Base-by-base conservation (phyloP, 2,329 filamentous ascomycete species). In the Fusarium xylarioides region DNA sequence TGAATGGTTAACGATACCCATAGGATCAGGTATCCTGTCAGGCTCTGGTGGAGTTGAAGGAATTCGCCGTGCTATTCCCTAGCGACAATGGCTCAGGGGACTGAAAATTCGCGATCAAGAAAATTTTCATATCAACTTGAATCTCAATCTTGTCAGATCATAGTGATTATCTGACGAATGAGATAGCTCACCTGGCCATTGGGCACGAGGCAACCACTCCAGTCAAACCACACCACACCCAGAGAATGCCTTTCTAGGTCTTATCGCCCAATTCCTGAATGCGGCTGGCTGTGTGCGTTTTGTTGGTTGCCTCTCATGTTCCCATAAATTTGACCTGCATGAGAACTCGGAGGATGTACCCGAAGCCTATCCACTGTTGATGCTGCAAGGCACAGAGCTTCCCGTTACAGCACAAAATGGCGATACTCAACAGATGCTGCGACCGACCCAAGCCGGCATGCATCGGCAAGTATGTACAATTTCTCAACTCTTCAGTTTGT, bases 111-210 rank as follows among this genome's bases (percentile, higher is more conserved):
- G 34, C 37, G 34, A 46, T 50, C 62, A 56, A 58, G 58, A 66
- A 63, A 62, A 64, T 49, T 70, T 73, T 64, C 44, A 40, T 63
- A 53, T 56, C 59, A 35, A 38, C 35, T 47, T 44, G 37, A 46
- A 65, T 65, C 52, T 65, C 54, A 53, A 23, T 64, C 35, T 66
- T 67, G 74, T 77, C 76, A 77, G 68, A 78, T 77, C 74, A 77
- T 70, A 34, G 40, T 66, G 26, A 47, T 56, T 60, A 44, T 47
- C 46, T 30, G 37, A 68, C 76, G 68, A 76, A 77, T 77, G 53
- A 73, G 68, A 44, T 49, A 57, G 57, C 68, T 73, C 56, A 70
- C 53, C 71, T 69, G 57, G 47, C 42, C 56, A 54, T 53, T 55
- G 26, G 68, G 66, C 70, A 74, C 65, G 63, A 63, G 68, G 68